Conservation (phyloP, 768 basidiomycete genomes). For the Filobasidium wieringae region DNA sequence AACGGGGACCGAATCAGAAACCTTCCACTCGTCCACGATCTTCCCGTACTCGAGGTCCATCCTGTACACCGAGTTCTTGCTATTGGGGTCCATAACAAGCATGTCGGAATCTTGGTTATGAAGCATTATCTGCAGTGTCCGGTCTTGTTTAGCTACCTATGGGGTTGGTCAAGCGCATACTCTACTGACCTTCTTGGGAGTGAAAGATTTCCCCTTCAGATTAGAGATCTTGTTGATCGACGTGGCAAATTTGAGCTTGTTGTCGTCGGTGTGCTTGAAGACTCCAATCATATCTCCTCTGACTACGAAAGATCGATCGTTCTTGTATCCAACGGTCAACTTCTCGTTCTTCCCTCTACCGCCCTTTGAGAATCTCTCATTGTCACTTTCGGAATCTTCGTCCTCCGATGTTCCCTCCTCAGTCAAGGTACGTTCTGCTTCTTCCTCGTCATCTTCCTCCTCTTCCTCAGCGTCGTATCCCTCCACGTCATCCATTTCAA, state of each 20-base stretch:
- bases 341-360: conserved; percentile 70
- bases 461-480: conserved; percentile 45
- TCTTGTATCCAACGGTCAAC: conserved; percentile 86
- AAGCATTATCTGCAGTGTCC: conserved; percentile 65
- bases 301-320: conserved; percentile 85
- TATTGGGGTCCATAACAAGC: conserved; percentile 73
- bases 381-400: conserved; percentile 18
- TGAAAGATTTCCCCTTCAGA: conserved; percentile 66
- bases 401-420: conserved; percentile 39
- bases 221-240: conserved; percentile 74
- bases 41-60: conserved; percentile 90
- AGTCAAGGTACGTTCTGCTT: conserved; percentile 39
- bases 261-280: conserved; percentile 60
- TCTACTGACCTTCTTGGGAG: conserved; percentile 62
- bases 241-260: conserved; percentile 69
- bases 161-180: no score
- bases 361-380: conserved; percentile 35
- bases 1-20: conserved; percentile 78
- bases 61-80: conserved; percentile 69
- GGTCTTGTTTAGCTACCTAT: no score
- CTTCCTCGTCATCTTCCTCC: conserved; percentile 51
- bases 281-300: conserved; percentile 85
- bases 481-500: conserved; percentile 71
- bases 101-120: conserved; percentile 94
- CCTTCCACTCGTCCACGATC: conserved; percentile 96